Conservation (phyloP, 2,329 filamentous ascomycete species). For the Aspergillus cejpii region DNA sequence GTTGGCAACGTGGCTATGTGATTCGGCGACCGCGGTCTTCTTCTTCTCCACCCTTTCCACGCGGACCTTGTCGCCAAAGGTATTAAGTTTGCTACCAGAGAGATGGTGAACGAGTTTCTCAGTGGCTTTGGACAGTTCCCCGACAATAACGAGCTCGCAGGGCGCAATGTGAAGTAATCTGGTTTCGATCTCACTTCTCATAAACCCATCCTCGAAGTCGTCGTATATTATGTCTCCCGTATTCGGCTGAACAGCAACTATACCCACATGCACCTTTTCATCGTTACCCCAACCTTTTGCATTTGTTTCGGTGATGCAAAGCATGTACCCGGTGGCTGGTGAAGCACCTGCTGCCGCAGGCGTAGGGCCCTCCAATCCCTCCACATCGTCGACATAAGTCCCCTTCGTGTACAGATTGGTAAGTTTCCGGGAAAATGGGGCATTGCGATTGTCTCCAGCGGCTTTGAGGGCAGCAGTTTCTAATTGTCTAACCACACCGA, state of each 20-base stretch:
- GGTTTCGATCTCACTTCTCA: conserved; percentile 94
- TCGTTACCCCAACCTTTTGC: conserved; percentile 77
- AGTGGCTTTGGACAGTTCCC: conserved; percentile 79
- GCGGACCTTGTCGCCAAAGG: conserved; percentile 83
- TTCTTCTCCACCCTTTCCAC: conserved; percentile 70
- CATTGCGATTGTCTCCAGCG: conserved; percentile 85
- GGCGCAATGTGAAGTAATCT: conserved; percentile 91
- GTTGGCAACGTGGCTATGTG: conserved; percentile 79
- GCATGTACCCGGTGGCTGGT: conserved; percentile 70
- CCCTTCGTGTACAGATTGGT: conserved; percentile 98
- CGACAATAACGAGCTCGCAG: conserved; percentile 90
- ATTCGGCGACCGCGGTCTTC: conserved; percentile 75
- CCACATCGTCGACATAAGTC: conserved; percentile 91
- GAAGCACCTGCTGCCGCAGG: conserved; percentile 52
- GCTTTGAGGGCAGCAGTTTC: conserved; percentile 96
- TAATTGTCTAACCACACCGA: conserved; percentile 87
- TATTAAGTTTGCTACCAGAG: conserved; percentile 80
- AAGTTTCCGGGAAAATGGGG: conserved; percentile 84
- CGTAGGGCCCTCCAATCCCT: conserved; percentile 59
- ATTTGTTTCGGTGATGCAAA: conserved; percentile 82
- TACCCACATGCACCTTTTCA: conserved; percentile 85
- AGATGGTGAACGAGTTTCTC: conserved; percentile 89
- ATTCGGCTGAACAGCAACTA: conserved; percentile 88
- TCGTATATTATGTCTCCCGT: conserved; percentile 96
- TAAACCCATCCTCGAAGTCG: conserved; percentile 92